Evolutionary conservation across 768 basidiomycete genomes (phyloP).

Genomic region (Phlebiopsis flavidoalba): DNA sequence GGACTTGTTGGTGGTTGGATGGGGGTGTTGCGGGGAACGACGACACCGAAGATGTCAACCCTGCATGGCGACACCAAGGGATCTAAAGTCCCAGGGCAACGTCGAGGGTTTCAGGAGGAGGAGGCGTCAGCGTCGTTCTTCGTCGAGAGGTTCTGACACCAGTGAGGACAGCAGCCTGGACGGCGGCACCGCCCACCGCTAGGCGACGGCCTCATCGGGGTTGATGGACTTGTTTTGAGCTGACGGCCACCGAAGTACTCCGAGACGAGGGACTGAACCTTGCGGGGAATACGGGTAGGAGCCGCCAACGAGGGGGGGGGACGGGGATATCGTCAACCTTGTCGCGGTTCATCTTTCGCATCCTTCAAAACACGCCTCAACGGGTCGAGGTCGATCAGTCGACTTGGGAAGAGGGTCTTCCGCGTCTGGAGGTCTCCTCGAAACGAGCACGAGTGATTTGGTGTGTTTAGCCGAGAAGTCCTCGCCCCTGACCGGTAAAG

Average conservation of each 20-base stretch:
- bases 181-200: conserved; percentile 99
- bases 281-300: conserved; percentile 99
- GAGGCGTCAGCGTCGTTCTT: conserved; percentile 98
- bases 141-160: conserved; percentile 97
- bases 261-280: conserved; percentile 96
- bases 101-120: conserved; percentile 97
- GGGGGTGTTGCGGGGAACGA: conserved; percentile 98
- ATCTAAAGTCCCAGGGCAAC: conserved; percentile 97
- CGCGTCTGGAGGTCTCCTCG: conserved; percentile 99
- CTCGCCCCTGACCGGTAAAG: conserved; percentile 58
- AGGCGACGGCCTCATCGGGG: conserved; percentile 99
- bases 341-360: conserved; percentile 93
- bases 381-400: conserved; percentile 94
- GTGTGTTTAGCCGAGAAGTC: conserved; percentile 99
- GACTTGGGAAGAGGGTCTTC: conserved; percentile 92
- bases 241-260: conserved; percentile 98
- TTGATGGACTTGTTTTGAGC: conserved; percentile 99
- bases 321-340: conserved; percentile 99
- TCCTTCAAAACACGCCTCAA: conserved; percentile 99
- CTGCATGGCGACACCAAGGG: conserved; percentile 99
- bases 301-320: conserved; percentile 96
- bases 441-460: conserved; percentile 99
- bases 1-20: conserved; percentile 99
- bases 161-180: conserved; percentile 98
- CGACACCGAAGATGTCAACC: conserved; percentile 99